Evolutionary conservation across 345 rosid species (phyloP).

Genomic region (Citrus unshiu): DNA sequence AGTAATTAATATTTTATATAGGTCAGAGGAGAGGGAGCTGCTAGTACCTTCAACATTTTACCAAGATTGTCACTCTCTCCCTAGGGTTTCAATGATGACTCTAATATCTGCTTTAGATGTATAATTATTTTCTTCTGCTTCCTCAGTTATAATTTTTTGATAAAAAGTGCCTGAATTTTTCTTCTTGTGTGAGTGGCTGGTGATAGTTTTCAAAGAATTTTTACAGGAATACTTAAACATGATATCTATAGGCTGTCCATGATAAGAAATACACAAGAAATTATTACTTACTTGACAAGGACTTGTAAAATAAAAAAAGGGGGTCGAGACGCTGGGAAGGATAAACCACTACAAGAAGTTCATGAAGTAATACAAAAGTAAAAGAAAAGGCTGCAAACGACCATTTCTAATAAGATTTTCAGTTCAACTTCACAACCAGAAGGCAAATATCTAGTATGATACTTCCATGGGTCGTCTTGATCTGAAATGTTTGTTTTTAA

Average conservation of each 20-base stretch:
- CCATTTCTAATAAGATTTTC: background rate
- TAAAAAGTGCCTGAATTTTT: conserved; percentile 18
- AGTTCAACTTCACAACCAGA: background rate
- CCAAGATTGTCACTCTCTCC: conserved; percentile 17
- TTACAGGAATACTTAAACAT: conserved; percentile 10
- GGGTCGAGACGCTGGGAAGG: background rate
- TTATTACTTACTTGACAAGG: background rate
- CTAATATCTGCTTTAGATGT: conserved; percentile 26
- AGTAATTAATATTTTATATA: background rate
- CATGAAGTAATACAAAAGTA: background rate
- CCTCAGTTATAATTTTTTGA: conserved; percentile 21
- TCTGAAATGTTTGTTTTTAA: background rate
- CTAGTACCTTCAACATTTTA: conserved; percentile 11
- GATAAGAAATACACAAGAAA: background rate
- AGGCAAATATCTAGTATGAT: background rate
- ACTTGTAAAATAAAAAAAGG: background rate
- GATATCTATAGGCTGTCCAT: conserved; percentile 36
- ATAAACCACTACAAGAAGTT: background rate
- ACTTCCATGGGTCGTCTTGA: background rate
- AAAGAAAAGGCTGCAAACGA: background rate
- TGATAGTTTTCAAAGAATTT: conserved; percentile 6
- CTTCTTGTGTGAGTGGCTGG: conserved; percentile 13
- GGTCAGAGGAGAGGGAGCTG: background rate
- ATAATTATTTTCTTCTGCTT: conserved; percentile 39
- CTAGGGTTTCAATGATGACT: conserved; percentile 23